Evolutionary conservation across 345 rosid genomes (phyloP), one percentile per base, ranked within the genome.

Genomic region (Microthlaspi erraticum): DNA sequence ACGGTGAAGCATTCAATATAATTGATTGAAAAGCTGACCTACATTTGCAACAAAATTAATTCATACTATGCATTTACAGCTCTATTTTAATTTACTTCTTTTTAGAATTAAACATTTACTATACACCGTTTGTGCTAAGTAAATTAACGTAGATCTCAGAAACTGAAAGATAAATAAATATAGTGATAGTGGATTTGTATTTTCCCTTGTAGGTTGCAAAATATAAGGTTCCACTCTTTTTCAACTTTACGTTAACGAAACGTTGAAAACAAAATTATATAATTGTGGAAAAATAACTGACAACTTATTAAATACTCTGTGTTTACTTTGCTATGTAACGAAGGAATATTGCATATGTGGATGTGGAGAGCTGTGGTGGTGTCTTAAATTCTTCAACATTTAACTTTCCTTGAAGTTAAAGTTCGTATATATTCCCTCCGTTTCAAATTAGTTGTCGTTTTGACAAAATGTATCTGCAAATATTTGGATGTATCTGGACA

Each of bases 311-410:
- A 53, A 67, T 75, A 50, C n/a, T 4, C 1, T 53, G 63, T 52
- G 29, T 67, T 67, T 18, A 60, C 68, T 60, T 34, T 67, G 69
- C 64, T 43, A 60, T n/a, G 43, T 61, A 52, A 60, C 49, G 36
- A 68, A 44, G 68, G 6, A 52, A 74, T 44, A 8, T 7, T 60
- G 64, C 74, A 60, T 26, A 26, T 53, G 74, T 74, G 69, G 26
- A 17, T 48, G 60, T 50, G 60, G 18, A 58, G 41, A n/a, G 33
- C 23, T 43, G 23, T 49, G 56, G 18, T 64, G 18, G 12, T 18
- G 52, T 58, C 54, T 65, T 66, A 39, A 58, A 49, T 39, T n/a
- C 29, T 32, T 31, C 53, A 39, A 39, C 31, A 16, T 74, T 51
- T 52, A 42, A 60, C 66, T 51, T 67, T 34, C 5, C 0, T 67